Base-by-base conservation (phyloP, 371 early-diverging fungal genomes). In the Paramicrosporidium saccamoebae region DNA sequence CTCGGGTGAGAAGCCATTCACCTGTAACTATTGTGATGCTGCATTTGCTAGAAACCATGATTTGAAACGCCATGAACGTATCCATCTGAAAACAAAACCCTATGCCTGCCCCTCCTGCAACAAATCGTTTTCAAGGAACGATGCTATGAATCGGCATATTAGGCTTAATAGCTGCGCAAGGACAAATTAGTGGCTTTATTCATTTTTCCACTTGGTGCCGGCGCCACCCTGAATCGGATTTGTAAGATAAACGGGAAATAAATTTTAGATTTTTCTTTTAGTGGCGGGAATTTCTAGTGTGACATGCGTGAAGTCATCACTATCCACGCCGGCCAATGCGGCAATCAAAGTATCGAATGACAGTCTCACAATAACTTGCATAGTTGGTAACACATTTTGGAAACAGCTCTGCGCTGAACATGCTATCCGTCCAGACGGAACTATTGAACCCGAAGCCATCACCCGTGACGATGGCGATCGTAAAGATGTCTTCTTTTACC, bases 401-500 rank as follows among this genome's bases (percentile, higher is more conserved):
- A 48, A 48, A 11, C 67, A 65, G 35, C 53, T 90, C 20, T 72
- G 71, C 34, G 54, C 55, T 14, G 84, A 88, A 35, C 90, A 88
- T 36, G 77, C 74, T 10, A 73, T 84, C 20, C 54, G 60, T 24
- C 44, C 46, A 14, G 71, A 74, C 30, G 84, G 81, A 7, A 65
- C 53, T 5, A 42, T 77, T 16, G 68, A 75, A 37, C 63, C 67
- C 24, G 73, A 59, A 47, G 79, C 79, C 2, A 68, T 69, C 2
- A n/a, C n/a, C n/a, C n/a, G n/a, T n/a, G 71, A 67, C 9, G 72
- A 65, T 3, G 49, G 33, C 12, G 88, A 86, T 45, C 47, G 95
- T 33, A 96, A 95, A 47, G 95, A 95, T 37, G 82, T 84, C 12
- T 98, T 95, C 36, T 98, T 95, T 39, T 96, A 96, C 44, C 92